These are phyloP conservation scores for Huntiella savannae DNA, from an alignment of 2,329 filamentous ascomycete genomes.

Conservation along the genomic window DNA sequence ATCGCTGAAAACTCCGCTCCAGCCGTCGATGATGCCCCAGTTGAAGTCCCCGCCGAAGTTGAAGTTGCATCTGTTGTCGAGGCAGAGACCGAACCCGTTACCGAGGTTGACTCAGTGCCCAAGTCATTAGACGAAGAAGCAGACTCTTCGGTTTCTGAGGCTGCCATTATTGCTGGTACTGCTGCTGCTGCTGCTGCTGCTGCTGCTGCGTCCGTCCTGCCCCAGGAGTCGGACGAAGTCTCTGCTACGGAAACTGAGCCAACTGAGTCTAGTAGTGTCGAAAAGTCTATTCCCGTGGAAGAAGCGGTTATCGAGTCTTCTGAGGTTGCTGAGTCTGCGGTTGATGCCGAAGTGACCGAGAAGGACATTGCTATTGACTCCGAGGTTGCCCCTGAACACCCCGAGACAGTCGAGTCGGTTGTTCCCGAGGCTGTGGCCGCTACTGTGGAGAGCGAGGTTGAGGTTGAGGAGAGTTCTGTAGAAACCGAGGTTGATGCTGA, in stretches of 20 bases:
- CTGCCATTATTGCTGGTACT: neutral
- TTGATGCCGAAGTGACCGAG: neutral
- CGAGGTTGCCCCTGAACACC: neutral
- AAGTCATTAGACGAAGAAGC: neutral
- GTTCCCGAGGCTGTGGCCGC: neutral
- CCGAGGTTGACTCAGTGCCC: constrained; percentile 1
- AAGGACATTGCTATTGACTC: neutral
- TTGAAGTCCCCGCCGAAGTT: neutral
- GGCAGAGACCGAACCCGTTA: neutral
- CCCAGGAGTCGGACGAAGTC: neutral
- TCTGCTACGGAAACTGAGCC: neutral
- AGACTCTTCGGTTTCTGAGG: constrained; percentile 1
- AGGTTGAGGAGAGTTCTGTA: neutral
- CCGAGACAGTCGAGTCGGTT: neutral
- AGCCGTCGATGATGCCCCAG: neutral
- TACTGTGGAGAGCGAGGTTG: neutral
- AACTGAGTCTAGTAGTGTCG: neutral
- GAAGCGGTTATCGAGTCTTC: neutral
- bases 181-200: neutral
- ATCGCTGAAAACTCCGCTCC: no score
- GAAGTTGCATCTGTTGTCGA: neutral
- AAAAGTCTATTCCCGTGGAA: neutral
- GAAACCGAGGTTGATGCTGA: neutral
- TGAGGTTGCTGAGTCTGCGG: neutral
- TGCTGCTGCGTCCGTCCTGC: neutral